Percentiles rank a stretch among this genome's conserved stretches.
These are phyloP conservation scores for Suillus weaverae DNA, from an alignment of 768 basidiomycete species.

Conservation along the genomic window DNA sequence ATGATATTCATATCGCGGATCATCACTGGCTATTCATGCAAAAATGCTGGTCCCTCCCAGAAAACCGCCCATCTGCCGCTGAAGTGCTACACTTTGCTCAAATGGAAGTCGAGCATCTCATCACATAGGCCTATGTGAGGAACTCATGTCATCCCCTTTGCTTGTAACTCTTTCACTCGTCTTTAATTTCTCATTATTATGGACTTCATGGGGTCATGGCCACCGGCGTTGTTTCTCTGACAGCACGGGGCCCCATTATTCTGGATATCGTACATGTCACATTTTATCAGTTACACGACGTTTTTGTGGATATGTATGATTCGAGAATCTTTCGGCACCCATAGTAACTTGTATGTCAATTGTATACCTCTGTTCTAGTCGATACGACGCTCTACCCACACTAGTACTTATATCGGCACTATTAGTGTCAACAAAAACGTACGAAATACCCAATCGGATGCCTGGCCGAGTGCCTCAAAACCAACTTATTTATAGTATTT, in stretches of 20 bases:
- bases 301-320: neutral
- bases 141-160: neutral
- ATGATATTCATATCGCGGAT: neutral
- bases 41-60: conserved; percentile 8
- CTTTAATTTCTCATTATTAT: too few species aligned
- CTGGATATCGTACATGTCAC: neutral
- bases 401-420: too few species aligned
- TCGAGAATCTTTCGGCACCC: neutral
- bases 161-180: neutral
- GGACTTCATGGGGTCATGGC: conserved; percentile 1
- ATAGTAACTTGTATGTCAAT: neutral
- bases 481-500: too few species aligned
- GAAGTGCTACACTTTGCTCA: neutral
- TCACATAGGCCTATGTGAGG: neutral
- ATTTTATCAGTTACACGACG: neutral
- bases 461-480: too few species aligned
- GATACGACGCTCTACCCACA: too few species aligned
- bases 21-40: conserved; percentile 9
- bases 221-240: neutral
- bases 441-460: too few species aligned
- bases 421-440: too few species aligned
- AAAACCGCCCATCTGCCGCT: neutral
- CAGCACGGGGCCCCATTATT: neutral
- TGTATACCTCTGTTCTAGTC: too few species aligned
- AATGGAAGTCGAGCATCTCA: neutral